Evolutionary conservation across 2,329 filamentous ascomycete genomes (phyloP), one percentile per base, ranked within the genome.

Genomic region (Microdochium nivale): DNA sequence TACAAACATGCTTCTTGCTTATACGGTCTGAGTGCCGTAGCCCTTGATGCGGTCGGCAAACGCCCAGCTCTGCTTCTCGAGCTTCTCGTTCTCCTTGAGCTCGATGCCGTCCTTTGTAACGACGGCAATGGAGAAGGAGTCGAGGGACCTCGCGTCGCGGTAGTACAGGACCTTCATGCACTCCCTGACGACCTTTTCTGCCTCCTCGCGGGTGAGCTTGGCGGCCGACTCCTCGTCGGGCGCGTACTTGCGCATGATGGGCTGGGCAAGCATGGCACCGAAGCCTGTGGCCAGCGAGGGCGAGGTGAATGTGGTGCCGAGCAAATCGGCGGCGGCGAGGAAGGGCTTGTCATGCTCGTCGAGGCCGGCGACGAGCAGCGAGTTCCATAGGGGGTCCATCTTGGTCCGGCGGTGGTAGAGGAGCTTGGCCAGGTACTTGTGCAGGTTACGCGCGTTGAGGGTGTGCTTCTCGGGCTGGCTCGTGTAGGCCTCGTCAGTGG

Each of bases 91-190:
- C 71, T 95, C 83, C 69, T 85, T 86, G 59, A 96, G 68, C 51
- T 95, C 87, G 53, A 97, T 84, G n/a, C 88, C 90, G 48, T 90
- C 88, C 72, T 90, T 87, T 52, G 88, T 94, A 52, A 99, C 79
- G 51, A 97, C 79, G 21, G 92, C 92, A 67, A 97, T 85, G 58
- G 88, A 94, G 76, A 96, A 99, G 60, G 81, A 79, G 72, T 96
- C 90, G 72, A 94, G 74, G 74, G 88, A 95, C 70, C 94, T 84
- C 46, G 94, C 94, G 72, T 99, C 94, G 62, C 94, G 83, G 78
- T 99, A 99, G 77, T 88, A 99, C 55, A 99, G 79, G 50, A 97
- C 92, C 81, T 97, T 97, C 88, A 99, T 91, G 72, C 90, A 96
- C 74, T 96, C 88, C 76, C 87, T 87, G 65, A 99, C 73, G 40